phyloP scores from a whole-genome alignment of 495 filamentous ascomycete species.

The Neurospora sp. region DNA sequence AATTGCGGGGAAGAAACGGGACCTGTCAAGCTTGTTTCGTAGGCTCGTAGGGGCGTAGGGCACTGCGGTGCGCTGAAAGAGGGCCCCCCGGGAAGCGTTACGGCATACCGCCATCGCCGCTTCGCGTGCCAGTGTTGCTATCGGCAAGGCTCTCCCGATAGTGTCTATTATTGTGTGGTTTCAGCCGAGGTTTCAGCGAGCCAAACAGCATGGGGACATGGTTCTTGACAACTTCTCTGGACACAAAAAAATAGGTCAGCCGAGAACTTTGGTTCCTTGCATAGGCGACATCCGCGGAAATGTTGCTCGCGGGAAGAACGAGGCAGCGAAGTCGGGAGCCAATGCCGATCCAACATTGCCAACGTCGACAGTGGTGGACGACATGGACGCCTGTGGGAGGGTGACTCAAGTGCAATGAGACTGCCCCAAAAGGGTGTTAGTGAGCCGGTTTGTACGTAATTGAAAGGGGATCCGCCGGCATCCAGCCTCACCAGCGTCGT shows the following conservation, averaged over 20 bases:
- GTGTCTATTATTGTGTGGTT: neutral
- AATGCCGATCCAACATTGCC: slow-evolving; percentile 10
- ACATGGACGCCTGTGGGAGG: neutral
- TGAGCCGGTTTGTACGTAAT: slow-evolving; percentile 27
- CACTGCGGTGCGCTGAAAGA: neutral
- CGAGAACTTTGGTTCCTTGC: neutral
- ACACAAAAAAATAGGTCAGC: neutral
- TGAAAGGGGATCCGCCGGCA: slow-evolving; percentile 8
- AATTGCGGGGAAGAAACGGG: neutral
- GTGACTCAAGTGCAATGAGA: slow-evolving; percentile 7
- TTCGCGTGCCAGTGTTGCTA: neutral
- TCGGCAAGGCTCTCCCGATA: neutral
- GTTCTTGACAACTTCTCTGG: neutral
- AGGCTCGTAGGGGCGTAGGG: neutral
- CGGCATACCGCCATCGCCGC: neutral
- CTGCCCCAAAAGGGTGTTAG: slow-evolving; percentile 14
- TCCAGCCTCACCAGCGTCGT: neutral
- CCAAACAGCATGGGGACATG: neutral
- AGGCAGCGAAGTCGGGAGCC: slow-evolving; percentile 3
- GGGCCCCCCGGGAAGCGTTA: neutral
- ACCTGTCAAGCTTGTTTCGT: neutral
- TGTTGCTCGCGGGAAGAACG: slow-evolving; percentile 4
- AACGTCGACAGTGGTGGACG: neutral
- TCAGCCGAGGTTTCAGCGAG: neutral
- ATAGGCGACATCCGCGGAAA: slow-evolving; percentile 18